phyloP scores from a whole-genome alignment of 768 basidiomycete genomes.

The Lactarius sp. region DNA sequence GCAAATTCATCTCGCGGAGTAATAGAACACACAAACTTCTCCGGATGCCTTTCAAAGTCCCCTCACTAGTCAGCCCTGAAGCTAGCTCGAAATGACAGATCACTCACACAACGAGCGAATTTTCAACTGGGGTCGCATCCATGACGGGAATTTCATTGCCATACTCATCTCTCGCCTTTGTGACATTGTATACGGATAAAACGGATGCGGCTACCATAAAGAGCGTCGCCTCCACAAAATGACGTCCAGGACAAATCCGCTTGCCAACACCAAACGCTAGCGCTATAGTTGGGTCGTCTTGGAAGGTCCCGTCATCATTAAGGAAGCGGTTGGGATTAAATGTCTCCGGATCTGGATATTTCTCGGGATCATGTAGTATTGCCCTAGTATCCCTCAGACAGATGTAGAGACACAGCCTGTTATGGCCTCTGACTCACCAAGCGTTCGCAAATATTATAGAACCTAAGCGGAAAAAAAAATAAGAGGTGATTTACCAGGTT shows the following conservation, averaged over 20 bases:
- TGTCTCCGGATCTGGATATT: constrained; percentile 10
- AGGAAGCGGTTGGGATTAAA: constrained; percentile 9
- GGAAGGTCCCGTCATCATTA: background rate
- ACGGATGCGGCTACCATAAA: constrained; percentile 8
- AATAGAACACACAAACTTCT: constrained; percentile 5
- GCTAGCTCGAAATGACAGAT: too few species aligned
- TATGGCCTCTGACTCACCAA: background rate
- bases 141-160: constrained; percentile 7
- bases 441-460: background rate
- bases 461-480: background rate
- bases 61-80: too few species aligned
- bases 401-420: background rate
- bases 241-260: constrained; percentile 15
- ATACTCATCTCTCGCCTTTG: constrained; percentile 1
- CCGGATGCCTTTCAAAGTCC: background rate
- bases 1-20: constrained; percentile 5
- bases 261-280: constrained; percentile 4
- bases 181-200: constrained; percentile 3
- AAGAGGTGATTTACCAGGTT: background rate
- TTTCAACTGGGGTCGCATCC: background rate
- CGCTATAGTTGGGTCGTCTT: background rate
- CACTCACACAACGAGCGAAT: background rate
- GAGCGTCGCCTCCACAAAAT: constrained; percentile 10
- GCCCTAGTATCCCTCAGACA: background rate
- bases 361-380: constrained; percentile 6